A percentile compares a stretch with the other conserved stretches of the same genome.
phyloP scores from a whole-genome alignment of 768 basidiomycete species.

The Auriculariales sp. region DNA sequence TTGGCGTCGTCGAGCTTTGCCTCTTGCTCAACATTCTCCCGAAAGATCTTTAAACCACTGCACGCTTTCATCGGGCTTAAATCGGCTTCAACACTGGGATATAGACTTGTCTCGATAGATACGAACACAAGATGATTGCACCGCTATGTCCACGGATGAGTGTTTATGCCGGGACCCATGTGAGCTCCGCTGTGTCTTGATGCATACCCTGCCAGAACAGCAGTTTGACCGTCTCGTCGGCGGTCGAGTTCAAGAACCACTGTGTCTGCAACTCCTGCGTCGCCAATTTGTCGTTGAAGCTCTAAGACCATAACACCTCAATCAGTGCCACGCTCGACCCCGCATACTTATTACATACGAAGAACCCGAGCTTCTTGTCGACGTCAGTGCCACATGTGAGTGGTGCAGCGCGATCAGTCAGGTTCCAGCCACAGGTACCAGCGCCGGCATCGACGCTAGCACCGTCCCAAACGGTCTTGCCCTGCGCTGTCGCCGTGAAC shows the following conservation, averaged over 20 bases:
- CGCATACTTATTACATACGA: background rate
- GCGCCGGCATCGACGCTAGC: background rate
- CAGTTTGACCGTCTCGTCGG: background rate
- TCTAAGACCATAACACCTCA: background rate
- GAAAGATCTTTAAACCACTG: no score
- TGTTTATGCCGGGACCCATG: background rate
- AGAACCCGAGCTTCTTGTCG: background rate
- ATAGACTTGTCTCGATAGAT: no score
- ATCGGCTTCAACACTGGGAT: no score
- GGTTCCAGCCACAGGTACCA: background rate
- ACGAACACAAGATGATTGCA: no score
- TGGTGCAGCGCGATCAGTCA: background rate
- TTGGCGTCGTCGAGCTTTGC: no score
- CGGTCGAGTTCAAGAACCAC: background rate
- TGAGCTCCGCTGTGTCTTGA: background rate
- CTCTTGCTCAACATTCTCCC: no score
- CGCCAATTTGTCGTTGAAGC: background rate
- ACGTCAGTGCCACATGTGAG: background rate
- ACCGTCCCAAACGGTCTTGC: background rate
- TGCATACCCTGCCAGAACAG: background rate
- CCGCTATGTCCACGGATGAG: no score
- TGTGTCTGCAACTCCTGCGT: background rate
- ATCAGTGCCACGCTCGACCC: background rate
- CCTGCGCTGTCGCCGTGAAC: background rate
- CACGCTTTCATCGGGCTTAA: no score